Conservation (phyloP, 2,329 filamentous ascomycete species). For the Penicillium griseofulvum region DNA sequence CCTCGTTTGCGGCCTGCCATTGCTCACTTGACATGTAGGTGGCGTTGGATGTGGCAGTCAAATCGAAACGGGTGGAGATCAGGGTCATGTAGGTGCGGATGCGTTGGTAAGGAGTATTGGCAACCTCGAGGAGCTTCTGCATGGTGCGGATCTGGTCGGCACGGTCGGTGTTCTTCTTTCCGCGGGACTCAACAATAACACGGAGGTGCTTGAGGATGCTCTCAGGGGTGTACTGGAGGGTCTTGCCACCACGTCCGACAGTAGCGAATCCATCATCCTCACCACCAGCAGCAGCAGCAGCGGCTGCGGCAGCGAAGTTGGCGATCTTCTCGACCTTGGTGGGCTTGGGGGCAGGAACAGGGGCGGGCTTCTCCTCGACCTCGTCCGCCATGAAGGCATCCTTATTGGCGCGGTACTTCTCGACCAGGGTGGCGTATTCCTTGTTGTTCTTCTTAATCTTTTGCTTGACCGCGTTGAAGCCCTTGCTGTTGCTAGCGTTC, state of each 20-base stretch:
- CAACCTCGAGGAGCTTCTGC: slow-evolving; percentile 91
- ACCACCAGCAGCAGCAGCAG: slow-evolving; percentile 53
- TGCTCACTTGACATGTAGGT: slow-evolving; percentile 91
- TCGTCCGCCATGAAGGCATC: slow-evolving; percentile 84
- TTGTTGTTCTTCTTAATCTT: slow-evolving; percentile 99
- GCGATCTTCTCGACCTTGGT: slow-evolving; percentile 41
- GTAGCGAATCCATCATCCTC: slow-evolving; percentile 87
- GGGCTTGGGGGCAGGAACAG: slow-evolving; percentile 52
- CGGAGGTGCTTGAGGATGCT: slow-evolving; percentile 97
- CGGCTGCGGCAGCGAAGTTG: slow-evolving; percentile 46
- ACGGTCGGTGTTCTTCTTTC: slow-evolving; percentile 98
- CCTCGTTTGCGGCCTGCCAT: slow-evolving; percentile 91
- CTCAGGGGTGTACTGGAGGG: slow-evolving; percentile 89
- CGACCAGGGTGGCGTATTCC: slow-evolving; percentile 83
- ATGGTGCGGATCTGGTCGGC: slow-evolving; percentile 93
- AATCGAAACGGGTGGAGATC: slow-evolving; percentile 90
- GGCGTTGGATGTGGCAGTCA: slow-evolving; percentile 69
- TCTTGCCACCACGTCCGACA: slow-evolving; percentile 84
- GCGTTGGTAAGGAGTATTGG: slow-evolving; percentile 86
- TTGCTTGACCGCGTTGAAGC: slow-evolving; percentile 95
- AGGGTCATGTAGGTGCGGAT: slow-evolving; percentile 89
- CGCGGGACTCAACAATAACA: slow-evolving; percentile 88
- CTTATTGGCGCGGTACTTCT: slow-evolving; percentile 80
- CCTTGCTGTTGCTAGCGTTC: slow-evolving; percentile 92
- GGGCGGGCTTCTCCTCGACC: slow-evolving; percentile 58